phyloP scores from a whole-genome alignment of 2,329 filamentous ascomycete genomes.

The Scytalidium lignicola region DNA sequence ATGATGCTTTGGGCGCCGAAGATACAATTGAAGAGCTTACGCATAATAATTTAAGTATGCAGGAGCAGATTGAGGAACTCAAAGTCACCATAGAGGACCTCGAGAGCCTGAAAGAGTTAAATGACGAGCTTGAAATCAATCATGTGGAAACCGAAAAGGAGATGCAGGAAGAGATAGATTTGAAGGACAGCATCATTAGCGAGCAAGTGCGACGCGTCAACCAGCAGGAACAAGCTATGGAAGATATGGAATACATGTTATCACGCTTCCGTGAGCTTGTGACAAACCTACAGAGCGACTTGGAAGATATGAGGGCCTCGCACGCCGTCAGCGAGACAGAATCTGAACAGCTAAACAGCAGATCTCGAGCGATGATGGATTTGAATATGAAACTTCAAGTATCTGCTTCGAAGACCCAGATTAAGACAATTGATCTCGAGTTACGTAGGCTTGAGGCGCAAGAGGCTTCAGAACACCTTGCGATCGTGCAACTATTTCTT shows the following conservation, averaged over 20 bases:
- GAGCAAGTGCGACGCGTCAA: slow-evolving; percentile 70
- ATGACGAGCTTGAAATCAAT: slow-evolving; percentile 90
- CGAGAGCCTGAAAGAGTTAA: slow-evolving; percentile 84
- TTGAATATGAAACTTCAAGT: slow-evolving; percentile 90
- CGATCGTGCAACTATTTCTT: slow-evolving; percentile 83
- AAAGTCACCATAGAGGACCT: slow-evolving; percentile 79
- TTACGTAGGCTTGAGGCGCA: slow-evolving; percentile 81
- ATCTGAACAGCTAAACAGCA: slow-evolving; percentile 81
- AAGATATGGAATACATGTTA: slow-evolving; percentile 87
- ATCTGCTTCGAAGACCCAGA: slow-evolving; percentile 84
- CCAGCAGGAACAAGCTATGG: slow-evolving; percentile 73
- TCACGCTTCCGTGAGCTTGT: slow-evolving; percentile 86
- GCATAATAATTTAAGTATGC: slow-evolving; percentile 78
- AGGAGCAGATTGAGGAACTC: slow-evolving; percentile 78
- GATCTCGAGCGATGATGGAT: slow-evolving; percentile 93
- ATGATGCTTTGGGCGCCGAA: slow-evolving; percentile 81
- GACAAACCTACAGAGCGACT: slow-evolving; percentile 73
- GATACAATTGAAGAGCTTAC: slow-evolving; percentile 92
- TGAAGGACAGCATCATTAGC: slow-evolving; percentile 76
- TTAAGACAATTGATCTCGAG: slow-evolving; percentile 91
- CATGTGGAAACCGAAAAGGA: slow-evolving; percentile 92
- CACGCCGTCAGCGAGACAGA: slow-evolving; percentile 90
- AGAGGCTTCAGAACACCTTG: slow-evolving; percentile 81
- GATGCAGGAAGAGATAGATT: slow-evolving; percentile 87
- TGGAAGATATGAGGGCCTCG: slow-evolving; percentile 88